Evolutionary conservation across 2,329 filamentous ascomycete species (phyloP).

Genomic region (Ploettnerulaceae sp.): DNA sequence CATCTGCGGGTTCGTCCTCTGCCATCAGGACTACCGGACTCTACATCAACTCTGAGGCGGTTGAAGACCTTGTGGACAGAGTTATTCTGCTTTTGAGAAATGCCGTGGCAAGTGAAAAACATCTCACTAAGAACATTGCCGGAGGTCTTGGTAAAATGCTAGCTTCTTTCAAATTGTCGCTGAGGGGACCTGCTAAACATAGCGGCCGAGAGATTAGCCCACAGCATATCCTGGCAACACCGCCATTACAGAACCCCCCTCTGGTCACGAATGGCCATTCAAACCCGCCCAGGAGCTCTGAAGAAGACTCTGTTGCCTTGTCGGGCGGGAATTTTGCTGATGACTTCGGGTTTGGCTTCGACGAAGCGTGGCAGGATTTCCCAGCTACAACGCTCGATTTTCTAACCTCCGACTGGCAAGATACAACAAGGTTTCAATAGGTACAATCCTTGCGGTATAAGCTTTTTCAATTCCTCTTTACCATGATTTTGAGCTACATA

Average conservation of each 20-base stretch:
- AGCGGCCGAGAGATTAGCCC: not conserved
- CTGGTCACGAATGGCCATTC: not conserved
- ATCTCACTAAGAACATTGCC: not conserved
- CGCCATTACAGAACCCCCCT: not conserved
- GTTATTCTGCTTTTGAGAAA: not conserved
- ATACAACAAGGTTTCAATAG: not conserved
- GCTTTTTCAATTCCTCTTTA: too few species aligned
- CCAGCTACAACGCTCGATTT: not conserved
- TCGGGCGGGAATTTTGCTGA: not conserved
- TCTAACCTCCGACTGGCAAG: not conserved
- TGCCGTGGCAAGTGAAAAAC: not conserved
- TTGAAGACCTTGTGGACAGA: not conserved
- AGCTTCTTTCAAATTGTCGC: not conserved
- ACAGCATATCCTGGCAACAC: not conserved
- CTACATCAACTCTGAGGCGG: not conserved
- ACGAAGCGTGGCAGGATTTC: conserved; percentile 1
- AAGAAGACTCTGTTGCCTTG: not conserved
- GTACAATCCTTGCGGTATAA: too few species aligned
- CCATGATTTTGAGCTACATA: too few species aligned
- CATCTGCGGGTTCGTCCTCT: not conserved
- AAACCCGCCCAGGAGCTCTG: not conserved
- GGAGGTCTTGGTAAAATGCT: not conserved
- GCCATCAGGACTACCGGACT: not conserved
- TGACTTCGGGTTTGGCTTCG: not conserved
- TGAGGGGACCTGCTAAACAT: not conserved